These are phyloP conservation scores for Fusarium protoensiforme DNA, from an alignment of 2,329 filamentous ascomycete genomes.

Conservation along the genomic window DNA sequence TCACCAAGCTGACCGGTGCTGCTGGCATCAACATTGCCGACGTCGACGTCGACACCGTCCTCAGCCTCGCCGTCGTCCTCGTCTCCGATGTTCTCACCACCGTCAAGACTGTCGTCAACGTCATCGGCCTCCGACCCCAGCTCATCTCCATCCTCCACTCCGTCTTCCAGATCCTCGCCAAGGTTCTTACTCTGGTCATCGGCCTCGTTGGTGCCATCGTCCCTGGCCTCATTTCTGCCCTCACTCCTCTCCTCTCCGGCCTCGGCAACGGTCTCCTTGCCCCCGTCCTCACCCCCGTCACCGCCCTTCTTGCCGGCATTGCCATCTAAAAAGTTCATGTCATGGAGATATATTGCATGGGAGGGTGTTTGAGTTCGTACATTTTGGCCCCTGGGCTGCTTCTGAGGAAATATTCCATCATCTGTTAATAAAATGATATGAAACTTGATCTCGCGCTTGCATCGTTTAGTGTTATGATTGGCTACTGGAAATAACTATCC, in stretches of 20 bases:
- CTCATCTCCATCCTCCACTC: constrained; percentile 42
- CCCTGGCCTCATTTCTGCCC: constrained; percentile 39
- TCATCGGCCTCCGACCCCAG: constrained; percentile 39
- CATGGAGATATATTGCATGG: background rate
- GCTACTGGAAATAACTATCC: background rate
- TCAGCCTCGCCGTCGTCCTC: constrained; percentile 35
- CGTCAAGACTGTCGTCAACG: constrained; percentile 38
- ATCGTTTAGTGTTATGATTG: background rate
- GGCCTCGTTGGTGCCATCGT: constrained; percentile 37
- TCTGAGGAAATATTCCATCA: constrained; percentile 11
- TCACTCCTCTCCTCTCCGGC: constrained; percentile 42
- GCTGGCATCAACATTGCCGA: constrained; percentile 33
- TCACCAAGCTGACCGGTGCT: constrained; percentile 36
- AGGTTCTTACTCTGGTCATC: constrained; percentile 38
- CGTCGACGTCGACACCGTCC: constrained; percentile 40
- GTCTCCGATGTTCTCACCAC: constrained; percentile 31
- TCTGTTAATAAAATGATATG: constrained; percentile 3
- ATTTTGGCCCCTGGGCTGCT: background rate
- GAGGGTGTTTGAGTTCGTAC: background rate
- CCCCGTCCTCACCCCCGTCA: constrained; percentile 41
- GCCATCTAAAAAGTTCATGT: background rate
- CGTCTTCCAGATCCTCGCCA: constrained; percentile 42
- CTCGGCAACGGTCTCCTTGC: constrained; percentile 40
- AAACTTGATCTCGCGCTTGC: background rate
- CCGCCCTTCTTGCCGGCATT: constrained; percentile 38